Base-by-base conservation (phyloP, 352 stramenopile genomes). In the Phytophthora nicotianae region DNA sequence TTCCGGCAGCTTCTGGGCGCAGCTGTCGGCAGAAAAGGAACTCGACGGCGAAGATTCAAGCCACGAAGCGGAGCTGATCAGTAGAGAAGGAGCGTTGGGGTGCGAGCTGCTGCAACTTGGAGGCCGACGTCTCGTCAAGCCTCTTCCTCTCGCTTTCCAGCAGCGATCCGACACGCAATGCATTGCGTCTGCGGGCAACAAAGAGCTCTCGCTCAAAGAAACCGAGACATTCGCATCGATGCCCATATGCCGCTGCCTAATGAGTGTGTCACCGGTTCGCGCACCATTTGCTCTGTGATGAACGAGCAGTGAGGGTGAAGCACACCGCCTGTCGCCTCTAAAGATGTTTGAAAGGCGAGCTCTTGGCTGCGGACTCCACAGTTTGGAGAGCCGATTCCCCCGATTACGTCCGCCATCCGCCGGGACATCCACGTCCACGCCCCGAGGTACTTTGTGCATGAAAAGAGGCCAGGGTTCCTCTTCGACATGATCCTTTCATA, bases 1-100 rank as follows among this genome's bases (percentile, higher is more conserved):
- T 65, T 49, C 47, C 57, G 11, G 33, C n/a, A 56, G 56, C 27
- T 52, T 59, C 57, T 47, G 21, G 38, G 42, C 40, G 21, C 58
- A 65, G 56, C 57, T 58, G 58, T 42, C 11, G 41, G 40, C 29
- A 65, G 40, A 65, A 60, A 65, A 52, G 48, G 21, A 60, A 38
- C 21, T 60, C 19, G 38, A 20, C 47, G 4, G 57, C 38, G 24
- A 29, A 29, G 24, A 29, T 29, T 29, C 24, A 29, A 29, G 24
- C 24, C 24, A 23, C 35, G 8, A 53, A 53, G 16, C 48, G 21
- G 9, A 58, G 17, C 19, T 11, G 23, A 43, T 43, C 16, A 21
- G 37, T 21, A 43, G 37, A 64, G 56, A 64, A 64, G 56, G 33
- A 58, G 19, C 56, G 27, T 42, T 46, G 56, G 38, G 46, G 35